Base-by-base conservation (phyloP, 1,284 basidiomycete species). In the Irpex sp. region DNA sequence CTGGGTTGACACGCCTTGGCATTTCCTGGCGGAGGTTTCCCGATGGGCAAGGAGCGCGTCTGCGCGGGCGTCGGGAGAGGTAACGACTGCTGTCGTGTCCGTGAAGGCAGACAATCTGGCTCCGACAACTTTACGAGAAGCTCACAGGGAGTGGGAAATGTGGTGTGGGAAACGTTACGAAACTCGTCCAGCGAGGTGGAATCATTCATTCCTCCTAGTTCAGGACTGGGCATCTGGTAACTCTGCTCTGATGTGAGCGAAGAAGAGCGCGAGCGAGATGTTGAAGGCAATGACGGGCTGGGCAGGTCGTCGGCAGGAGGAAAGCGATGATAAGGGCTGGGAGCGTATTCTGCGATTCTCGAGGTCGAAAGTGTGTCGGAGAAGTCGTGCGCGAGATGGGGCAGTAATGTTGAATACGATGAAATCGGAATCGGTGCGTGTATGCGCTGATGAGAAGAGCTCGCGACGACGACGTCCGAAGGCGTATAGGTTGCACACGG, bases 141-240 rank as follows among this genome's bases (percentile, higher is more conserved):
- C 67, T 89, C 85, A 31, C 81, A 83, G 0, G 88, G 88, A 0
- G 88, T 89, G 1, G 82, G 86, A 67, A 89, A 87, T 4, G 81
- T 82, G 1, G 74, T 70, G 55, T 78, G 79, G 0, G 78, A 71
- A 0, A 69, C 69, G 50, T 69, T 68, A 15, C 68, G 66, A 64
- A 70, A 75, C 26, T 68, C 63, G 17, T 73, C 70, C 33, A 72
- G 33, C 19, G 49, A 13, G 31, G 15, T 61, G 5, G 19, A 17
- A 8, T 50, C 11, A 15, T 19, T 13, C 6, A 35, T 36, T 36
- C 33, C 58, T 3, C 19, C 50, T 26, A 19, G 21, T 11, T 43
- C 33, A 19, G 21, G 37, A 11, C 56, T 51, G 17, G 60, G 60
- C 8, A 39, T 57, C 15, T 17, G 11, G 26, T 57, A 11, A 26